A percentile compares a stretch with the other conserved stretches of the same genome.
Evolutionary conservation across 768 basidiomycete species (phyloP).

Genomic region (Mycena venus): DNA sequence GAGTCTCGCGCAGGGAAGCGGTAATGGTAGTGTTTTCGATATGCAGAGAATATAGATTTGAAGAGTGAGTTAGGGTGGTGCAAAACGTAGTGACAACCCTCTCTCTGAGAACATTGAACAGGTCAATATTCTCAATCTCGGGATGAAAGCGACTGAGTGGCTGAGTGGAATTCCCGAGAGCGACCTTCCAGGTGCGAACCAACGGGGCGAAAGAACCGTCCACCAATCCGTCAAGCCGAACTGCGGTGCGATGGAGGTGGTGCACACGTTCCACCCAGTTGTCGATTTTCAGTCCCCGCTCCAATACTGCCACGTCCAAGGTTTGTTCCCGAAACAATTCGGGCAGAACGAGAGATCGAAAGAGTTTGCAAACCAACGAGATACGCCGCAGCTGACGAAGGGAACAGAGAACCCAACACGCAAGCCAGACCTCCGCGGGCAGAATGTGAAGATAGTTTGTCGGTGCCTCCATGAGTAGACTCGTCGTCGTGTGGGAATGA

Average conservation of each 20-base stretch:
- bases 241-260: conserved; percentile 1
- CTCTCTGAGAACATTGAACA: neutral
- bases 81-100: neutral
- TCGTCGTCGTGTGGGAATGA: no score
- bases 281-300: neutral
- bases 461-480: no score
- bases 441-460: neutral
- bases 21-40: neutral
- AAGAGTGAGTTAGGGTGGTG: neutral
- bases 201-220: neutral
- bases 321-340: neutral
- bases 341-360: neutral
- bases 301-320: neutral
- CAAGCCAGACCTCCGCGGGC: neutral
- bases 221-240: neutral
- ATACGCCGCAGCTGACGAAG: neutral
- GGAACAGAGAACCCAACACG: neutral
- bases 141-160: neutral
- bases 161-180: neutral
- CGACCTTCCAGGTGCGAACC: neutral
- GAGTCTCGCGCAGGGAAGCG: neutral
- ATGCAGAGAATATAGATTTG: neutral
- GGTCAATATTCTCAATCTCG: neutral
- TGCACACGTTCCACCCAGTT: conserved; percentile 4
- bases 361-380: neutral